Percentiles rank a stretch among this genome's conserved stretches.
phyloP scores from a whole-genome alignment of 140 eudicot genomes.

The Erigeron philadelphicus region DNA sequence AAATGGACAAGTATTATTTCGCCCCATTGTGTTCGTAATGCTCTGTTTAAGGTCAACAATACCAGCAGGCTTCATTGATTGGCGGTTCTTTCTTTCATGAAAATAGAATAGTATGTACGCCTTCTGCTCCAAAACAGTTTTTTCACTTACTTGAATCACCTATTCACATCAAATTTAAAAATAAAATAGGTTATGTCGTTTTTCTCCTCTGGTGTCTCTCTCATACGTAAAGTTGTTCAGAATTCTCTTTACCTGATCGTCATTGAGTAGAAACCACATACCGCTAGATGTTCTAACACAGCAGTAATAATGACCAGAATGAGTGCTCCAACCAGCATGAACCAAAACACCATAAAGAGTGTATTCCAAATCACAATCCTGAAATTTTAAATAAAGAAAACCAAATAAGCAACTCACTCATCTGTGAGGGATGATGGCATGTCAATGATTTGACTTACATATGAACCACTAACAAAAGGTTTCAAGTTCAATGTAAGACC shows the following conservation, averaged over 20 bases:
- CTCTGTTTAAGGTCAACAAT: not conserved
- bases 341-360: slow-evolving; percentile 19
- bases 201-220: not conserved
- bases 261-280: slow-evolving; percentile 8
- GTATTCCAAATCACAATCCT: slow-evolving; percentile 13
- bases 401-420: not conserved
- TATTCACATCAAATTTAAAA: not conserved
- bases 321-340: slow-evolving; percentile 16
- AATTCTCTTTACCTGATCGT: slow-evolving; percentile 3
- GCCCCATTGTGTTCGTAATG: not conserved
- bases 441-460: not conserved
- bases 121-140: not conserved
- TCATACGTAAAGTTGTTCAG: not conserved
- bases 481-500: not conserved
- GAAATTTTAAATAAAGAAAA: not conserved
- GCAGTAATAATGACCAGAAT: slow-evolving; percentile 18
- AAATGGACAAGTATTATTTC: not conserved
- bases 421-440: not conserved
- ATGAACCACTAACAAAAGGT: slow-evolving; percentile 6
- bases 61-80: not conserved
- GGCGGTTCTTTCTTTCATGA: not conserved
- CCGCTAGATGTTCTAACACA: slow-evolving; percentile 10
- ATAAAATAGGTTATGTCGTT: not conserved
- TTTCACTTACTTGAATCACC: slow-evolving; percentile 3
- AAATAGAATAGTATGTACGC: slow-evolving; percentile 18